Evolutionary conservation across 306 rosid species (phyloP), one percentile per base, ranked within the genome.

Genomic region (Vigna trinervia): DNA sequence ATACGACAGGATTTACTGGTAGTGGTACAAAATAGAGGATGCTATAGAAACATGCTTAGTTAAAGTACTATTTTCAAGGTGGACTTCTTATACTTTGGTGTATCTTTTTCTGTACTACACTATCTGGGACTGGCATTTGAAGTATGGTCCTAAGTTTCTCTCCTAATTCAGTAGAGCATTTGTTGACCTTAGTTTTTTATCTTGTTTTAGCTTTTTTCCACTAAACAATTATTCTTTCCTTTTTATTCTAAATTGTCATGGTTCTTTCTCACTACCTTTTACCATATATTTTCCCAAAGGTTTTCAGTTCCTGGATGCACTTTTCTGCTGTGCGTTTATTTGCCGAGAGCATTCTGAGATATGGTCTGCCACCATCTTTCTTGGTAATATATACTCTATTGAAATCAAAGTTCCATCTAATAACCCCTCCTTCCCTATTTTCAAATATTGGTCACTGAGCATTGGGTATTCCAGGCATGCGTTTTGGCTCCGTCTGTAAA

Each of bases 241-340:
- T 70, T 54, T 13, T 61, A 45, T 68, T 12, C 19, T 67, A 74
- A 76, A 60, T 64, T 80, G 45, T 50, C 28, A 8, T 43, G 28
- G 15, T 75, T 73, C 38, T 81, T 5, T 10, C 62, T 58, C 23
- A 38, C 68, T 36, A n/a, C 63, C 60, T 72, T n/a, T 70, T 64
- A 69, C 58, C 75, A 77, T 71, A 71, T 68, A 51, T 57, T 62
- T 68, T 67, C 53, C 54, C 77, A 61, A 69, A 93, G 98, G 98
- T 93, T 83, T 91, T 93, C 79, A 89, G 90, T 86, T 91, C 98
- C 83, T 91, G 94, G 98, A 93, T 93, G 98, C 98, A 93, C 87
- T 93, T 93, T 65, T 88, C 86, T 82, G 96, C 98, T 19, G 92
- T 91, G 54, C 90, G 92, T 57, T 76, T 88, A 72, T 93, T 91